These are phyloP conservation scores for Gamsiella multidivaricata DNA, from an alignment of 192 early-diverging fungal genomes.

Conservation along the genomic window DNA sequence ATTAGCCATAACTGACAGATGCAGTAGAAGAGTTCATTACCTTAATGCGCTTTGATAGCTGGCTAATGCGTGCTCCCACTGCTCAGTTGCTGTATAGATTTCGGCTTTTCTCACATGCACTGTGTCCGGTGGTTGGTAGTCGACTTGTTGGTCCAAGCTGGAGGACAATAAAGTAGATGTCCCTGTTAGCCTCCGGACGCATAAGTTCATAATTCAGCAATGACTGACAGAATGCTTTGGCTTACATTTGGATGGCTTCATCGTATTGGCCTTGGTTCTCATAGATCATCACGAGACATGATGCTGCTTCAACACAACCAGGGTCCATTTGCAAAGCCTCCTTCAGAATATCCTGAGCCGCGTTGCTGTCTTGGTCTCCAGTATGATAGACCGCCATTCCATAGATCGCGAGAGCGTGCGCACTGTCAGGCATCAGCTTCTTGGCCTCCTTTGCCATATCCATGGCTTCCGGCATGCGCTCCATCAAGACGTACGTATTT, in stretches of 20 bases:
- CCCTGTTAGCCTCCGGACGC: no score
- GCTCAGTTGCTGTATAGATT: constrained; percentile 12
- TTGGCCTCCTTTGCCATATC: constrained; percentile 12
- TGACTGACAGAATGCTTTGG: no score
- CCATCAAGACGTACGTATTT: constrained; percentile 18
- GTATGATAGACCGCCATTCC: constrained; percentile 24
- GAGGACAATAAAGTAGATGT: not conserved
- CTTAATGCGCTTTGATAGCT: constrained; percentile 25
- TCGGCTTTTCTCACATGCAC: constrained; percentile 26
- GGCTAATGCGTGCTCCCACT: constrained; percentile 22
- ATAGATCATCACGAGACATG: constrained; percentile 12
- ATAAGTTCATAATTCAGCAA: no score
- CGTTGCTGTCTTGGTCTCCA: not conserved
- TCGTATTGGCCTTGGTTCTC: constrained; percentile 14
- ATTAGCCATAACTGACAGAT: not conserved
- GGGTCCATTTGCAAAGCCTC: constrained; percentile 31
- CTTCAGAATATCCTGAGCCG: constrained; percentile 2
- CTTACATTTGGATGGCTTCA: constrained; percentile 32
- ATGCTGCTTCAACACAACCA: constrained; percentile 20
- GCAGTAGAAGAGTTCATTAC: constrained; percentile 2
- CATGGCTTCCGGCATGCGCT: constrained; percentile 23
- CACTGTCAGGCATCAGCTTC: constrained; percentile 15
- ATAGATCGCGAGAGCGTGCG: constrained; percentile 24
- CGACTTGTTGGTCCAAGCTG: constrained; percentile 31
- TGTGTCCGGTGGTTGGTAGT: constrained; percentile 21